These are phyloP conservation scores for Hymenoscyphus fraxineus DNA, from an alignment of 2,329 filamentous ascomycete genomes.

Conservation along the genomic window DNA sequence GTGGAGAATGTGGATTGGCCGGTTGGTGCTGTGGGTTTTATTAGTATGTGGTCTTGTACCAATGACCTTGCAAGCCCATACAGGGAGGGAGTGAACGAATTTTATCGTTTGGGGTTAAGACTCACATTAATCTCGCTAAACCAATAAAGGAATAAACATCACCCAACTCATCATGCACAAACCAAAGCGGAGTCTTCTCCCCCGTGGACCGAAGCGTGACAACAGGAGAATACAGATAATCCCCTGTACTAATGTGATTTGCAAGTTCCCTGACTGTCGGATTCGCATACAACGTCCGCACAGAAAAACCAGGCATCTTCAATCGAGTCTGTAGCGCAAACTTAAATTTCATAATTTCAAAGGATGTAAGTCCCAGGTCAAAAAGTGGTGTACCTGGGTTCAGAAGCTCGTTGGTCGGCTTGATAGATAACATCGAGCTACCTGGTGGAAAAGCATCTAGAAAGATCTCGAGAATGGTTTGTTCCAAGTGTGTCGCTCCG, in stretches of 20 bases:
- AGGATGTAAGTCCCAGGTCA: constrained; percentile 29
- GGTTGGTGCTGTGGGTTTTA: constrained; percentile 36
- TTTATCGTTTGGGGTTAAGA: neutral
- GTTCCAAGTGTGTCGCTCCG: neutral
- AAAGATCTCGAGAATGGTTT: neutral
- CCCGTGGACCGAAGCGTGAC: constrained; percentile 34
- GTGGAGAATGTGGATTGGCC: constrained; percentile 45
- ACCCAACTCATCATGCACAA: constrained; percentile 41
- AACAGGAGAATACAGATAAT: constrained; percentile 36
- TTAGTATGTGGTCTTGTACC: neutral
- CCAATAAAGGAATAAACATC: constrained; percentile 41
- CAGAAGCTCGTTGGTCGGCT: neutral
- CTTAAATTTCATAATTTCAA: constrained; percentile 19
- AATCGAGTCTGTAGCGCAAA: neutral
- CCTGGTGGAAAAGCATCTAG: neutral
- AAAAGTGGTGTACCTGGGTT: neutral
- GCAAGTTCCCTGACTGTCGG: neutral
- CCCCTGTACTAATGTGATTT: neutral
- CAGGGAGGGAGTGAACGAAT: neutral
- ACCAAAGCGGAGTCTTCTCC: constrained; percentile 39
- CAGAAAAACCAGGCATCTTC: neutral
- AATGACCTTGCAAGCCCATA: neutral
- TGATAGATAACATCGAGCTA: neutral
- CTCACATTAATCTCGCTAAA: constrained; percentile 31
- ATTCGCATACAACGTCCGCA: neutral